Base-by-base conservation (phyloP, 2,329 filamentous ascomycete genomes). In the Zasmidium citrigriseum region DNA sequence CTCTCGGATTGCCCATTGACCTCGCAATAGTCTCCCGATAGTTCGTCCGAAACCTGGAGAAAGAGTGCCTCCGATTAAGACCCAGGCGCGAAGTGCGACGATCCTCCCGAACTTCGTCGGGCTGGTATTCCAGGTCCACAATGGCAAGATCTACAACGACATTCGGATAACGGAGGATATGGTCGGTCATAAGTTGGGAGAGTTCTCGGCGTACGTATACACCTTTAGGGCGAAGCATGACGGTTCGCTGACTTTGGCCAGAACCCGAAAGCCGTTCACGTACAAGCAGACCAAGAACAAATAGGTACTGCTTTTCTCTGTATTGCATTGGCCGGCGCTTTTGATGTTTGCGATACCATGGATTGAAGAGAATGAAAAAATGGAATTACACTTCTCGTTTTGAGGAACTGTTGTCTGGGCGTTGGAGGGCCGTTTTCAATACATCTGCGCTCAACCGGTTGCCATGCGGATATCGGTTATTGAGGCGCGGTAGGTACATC, bases 21-120 rank as follows among this genome's bases (percentile, higher is more conserved):
- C 34, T 18, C 5, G 14, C 46, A 18, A 9, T 54, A 87, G 80
- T 70, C 81, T 86, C 59, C 89, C 83, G n/a, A 89, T 92, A 67
- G 78, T 84, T 47, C 76, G 70, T 78, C 69, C 82, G 76, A 83
- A 81, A 69, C 75, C 82, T 4, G 88, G 87, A 69, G 81, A 90
- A 67, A 83, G 82, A 64, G 80, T 84, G 3, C 85, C 84, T 41
- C 89, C 91, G 12, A 93, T 97, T 74, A 87, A 86, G 71, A 97
- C 93, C 16, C 90, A 93, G 75, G 92, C 92, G 38, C 90, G 93
- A 64, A 85, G 89, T 57, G 93, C 93, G 27, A 96, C 92, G 4
- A 95, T 97, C 69, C 83, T 96, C 57, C 93, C 93, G 63, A 96
- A 90, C 76, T 96, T 96, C 73, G 91, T 97, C 54, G 92, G 92